Base-by-base conservation (phyloP, 441 rosid genomes). In the Flueggea neowawraea region DNA sequence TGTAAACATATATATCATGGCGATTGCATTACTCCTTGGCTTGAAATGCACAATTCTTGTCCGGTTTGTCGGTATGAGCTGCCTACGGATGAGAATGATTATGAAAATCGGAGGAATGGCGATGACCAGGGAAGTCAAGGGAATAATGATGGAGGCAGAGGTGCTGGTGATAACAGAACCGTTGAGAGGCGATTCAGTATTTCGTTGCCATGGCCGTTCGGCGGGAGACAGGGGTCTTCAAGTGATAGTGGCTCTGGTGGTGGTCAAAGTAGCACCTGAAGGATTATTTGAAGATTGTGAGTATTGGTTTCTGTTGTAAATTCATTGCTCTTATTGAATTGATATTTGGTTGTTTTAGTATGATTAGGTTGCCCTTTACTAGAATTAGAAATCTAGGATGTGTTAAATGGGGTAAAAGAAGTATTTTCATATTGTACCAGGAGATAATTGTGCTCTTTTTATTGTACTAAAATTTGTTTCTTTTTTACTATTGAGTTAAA, bases 21-120 rank as follows among this genome's bases (percentile, higher is more conserved):
- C 0, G 82, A 81, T 52, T 85, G 91, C 60, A 71, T 85, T 62
- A 54, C 76, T 12, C 91, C 87, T 9, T 85, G 91, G 89, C 69
- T 85, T 47, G 76, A 76, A 54, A 13, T 81, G 66, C 91, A 83
- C 54, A 86, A 86, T 69, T 81, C 91, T 0, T 86, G 91, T 31
- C 91, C 91, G 0, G 84, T 85, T 41, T 85, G 88, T 66, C 80
- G 91, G 28, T 55, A 77, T 33, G 91, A 85, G 73, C 68, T 85
- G 54, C 91, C 89, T 0, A 85, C 91, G 0, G 84, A 83, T 16
- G 91, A 85, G 43, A 50, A 73, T 51, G 91, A 85, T 22, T 83
- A 85, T 12, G 86, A 82, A 78, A 60, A 32, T 41, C 54, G 63
- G 65, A 63, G 66, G 58, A 64, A 63, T 48, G 72, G 67, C 44